phyloP scores from a whole-genome alignment of 148 eudicot species.

The Euryodendron excelsum region DNA sequence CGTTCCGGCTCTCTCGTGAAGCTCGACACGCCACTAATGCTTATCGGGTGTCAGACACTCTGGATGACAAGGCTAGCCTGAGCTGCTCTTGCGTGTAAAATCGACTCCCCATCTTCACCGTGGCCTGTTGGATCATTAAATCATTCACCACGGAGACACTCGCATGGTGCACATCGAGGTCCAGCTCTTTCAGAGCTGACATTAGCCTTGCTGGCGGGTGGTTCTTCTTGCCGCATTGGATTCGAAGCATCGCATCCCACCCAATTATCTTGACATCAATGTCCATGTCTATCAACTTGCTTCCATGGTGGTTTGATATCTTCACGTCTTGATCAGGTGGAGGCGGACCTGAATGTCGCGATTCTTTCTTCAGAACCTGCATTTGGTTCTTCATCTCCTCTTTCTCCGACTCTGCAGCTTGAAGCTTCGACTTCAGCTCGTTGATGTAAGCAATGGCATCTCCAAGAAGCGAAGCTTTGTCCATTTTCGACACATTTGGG shows the following conservation, averaged over 20 bases:
- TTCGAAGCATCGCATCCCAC: constrained; percentile 80
- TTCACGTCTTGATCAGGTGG: constrained; percentile 18
- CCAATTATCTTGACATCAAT: constrained; percentile 81
- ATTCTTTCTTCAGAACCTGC: constrained; percentile 49
- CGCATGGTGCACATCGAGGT: constrained; percentile 79
- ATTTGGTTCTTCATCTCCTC: constrained; percentile 50
- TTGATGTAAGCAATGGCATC: constrained; percentile 84
- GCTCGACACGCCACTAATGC: not conserved
- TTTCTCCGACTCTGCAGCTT: constrained; percentile 41
- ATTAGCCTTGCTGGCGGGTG: constrained; percentile 87
- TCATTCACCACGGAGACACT: constrained; percentile 86
- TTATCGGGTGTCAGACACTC: constrained; percentile 45
- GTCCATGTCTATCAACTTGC: constrained; percentile 49
- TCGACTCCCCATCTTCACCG: constrained; percentile 66
- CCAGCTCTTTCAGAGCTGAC: constrained; percentile 71
- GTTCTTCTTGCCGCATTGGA: constrained; percentile 64
- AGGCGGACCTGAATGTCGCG: constrained; percentile 17
- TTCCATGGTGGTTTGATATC: constrained; percentile 4
- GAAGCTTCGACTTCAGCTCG: constrained; percentile 64
- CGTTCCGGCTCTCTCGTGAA: not conserved
- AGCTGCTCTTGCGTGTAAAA: constrained; percentile 77
- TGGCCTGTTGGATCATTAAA: constrained; percentile 88
- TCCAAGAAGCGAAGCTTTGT: constrained; percentile 86
- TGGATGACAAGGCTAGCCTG: constrained; percentile 45
- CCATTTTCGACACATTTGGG: constrained; percentile 97